Base-by-base conservation (phyloP, 176 grass and related monocot genomes). In the Carex parvula region DNA sequence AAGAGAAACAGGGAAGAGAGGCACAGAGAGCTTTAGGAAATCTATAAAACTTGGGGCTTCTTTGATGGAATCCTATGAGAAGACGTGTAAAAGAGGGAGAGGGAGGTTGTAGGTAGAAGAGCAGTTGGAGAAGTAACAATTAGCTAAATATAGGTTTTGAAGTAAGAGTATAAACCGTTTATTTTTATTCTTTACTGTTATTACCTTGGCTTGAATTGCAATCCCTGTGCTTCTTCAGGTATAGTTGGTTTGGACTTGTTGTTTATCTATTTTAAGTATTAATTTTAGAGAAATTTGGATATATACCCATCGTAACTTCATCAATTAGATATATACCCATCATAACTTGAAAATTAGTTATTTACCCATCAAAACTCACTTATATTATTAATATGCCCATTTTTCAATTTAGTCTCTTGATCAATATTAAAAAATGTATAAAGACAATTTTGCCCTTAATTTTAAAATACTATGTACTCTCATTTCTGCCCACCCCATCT, bases 1-100 rank as follows among this genome's bases (percentile, higher is more conserved):
- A 83, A 65, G 80, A 83, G 80, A 83, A 83, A 67, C 39, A 83
- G 59, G 58, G 17, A 63, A 68, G 57, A 63, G 17, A 81, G 63
- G 8, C 5, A 61, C 21, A 62, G 1, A 83, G 62, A 83, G 13
- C 60, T 83, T 26, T 60, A 22, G 20, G 59, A 32, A 81, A 62
- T 44, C 46, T 63, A 21, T 41, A 24, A 61, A 39, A 20, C 9
- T 14, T 32, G 22, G n/a, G 24, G 12, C 57, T 62, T 39, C 48
- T 79, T 20, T 30, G 76, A 55, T 79, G 2, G 48, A 41, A 41
- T 14, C 30, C 16, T 80, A 17, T 12, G 35, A 82, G 54, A 32
- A 66, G 58, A 82, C 59, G 53, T 2, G 8, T 39, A 50, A 61
- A 42, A 42, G 54, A 42, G 33, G 58, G 10, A 13, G 9, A 56